These are phyloP conservation scores for Macrophomina phaseolina DNA, from an alignment of 2,329 filamentous ascomycete genomes.

Conservation along the genomic window DNA sequence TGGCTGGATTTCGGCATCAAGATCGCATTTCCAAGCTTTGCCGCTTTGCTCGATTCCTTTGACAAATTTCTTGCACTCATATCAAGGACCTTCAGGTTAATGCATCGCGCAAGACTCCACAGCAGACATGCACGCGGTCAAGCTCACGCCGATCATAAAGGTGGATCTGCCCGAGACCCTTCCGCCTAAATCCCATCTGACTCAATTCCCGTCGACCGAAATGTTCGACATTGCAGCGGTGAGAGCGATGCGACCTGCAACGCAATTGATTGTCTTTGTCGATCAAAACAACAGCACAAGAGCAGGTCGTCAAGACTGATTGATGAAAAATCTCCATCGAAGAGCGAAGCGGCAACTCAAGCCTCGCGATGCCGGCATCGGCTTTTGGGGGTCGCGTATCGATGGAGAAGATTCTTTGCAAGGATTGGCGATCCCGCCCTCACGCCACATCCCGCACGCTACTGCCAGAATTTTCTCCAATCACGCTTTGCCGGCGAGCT, in stretches of 20 bases:
- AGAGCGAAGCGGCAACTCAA: neutral
- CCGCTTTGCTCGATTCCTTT: neutral
- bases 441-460: slow-evolving; percentile 17
- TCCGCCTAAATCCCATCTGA: neutral
- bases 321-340: no score
- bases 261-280: neutral
- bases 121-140: neutral
- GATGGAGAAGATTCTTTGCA: slow-evolving; percentile 1
- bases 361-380: neutral
- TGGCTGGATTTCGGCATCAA: neutral
- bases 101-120: neutral
- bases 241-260: neutral
- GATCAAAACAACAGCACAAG: neutral
- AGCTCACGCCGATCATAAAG: neutral
- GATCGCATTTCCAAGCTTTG: neutral
- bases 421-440: neutral
- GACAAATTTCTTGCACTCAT: slow-evolving; percentile 1
- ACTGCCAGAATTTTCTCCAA: slow-evolving; percentile 16
- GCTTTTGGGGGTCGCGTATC: neutral
- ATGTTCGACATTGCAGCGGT: neutral
- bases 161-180: slow-evolving; percentile 15
- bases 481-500: slow-evolving; percentile 12
- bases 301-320: neutral
- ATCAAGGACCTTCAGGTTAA: neutral
- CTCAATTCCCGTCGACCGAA: neutral